Evolutionary conservation across 345 rosid genomes (phyloP).

Genomic region (Cardamine chenopodiifolia): DNA sequence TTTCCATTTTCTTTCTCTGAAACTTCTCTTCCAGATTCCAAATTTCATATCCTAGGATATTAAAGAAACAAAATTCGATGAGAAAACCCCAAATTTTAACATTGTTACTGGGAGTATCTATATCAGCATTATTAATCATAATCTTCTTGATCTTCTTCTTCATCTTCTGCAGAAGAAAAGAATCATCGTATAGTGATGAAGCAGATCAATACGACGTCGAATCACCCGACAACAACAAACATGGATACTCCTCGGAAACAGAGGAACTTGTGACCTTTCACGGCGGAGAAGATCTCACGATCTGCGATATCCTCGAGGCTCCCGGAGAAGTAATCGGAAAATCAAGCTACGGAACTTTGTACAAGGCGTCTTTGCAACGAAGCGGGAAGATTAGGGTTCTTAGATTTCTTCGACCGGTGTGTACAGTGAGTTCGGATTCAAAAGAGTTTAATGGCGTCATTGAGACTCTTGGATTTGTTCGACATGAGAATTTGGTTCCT

Average conservation of each 20-base stretch:
- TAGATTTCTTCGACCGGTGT: conserved; percentile 82
- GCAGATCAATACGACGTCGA: conserved; percentile 47
- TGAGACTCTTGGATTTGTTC: conserved; percentile 58
- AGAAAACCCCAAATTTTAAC: conserved; percentile 50
- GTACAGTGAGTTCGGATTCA: conserved; percentile 48
- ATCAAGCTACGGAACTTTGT: conserved; percentile 81
- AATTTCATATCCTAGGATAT: neutral
- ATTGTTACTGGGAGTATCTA: conserved; percentile 52
- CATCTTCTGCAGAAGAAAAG: conserved; percentile 38
- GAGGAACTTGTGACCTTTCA: conserved; percentile 70
- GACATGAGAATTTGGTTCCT: conserved; percentile 85
- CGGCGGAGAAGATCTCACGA: conserved; percentile 75
- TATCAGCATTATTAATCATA: conserved; percentile 47
- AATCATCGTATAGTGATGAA: conserved; percentile 23
- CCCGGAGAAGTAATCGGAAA: conserved; percentile 97
- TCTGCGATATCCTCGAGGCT: conserved; percentile 82
- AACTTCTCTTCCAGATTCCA: conserved; percentile 12
- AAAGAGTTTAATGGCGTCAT: conserved; percentile 56
- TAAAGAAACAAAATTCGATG: conserved; percentile 45
- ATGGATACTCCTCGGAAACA: conserved; percentile 22
- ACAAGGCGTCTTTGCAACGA: conserved; percentile 69
- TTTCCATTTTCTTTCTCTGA: conserved; percentile 10
- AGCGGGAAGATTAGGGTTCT: conserved; percentile 60
- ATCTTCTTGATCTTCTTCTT: conserved; percentile 43
- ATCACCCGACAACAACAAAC: conserved; percentile 27